Evolutionary conservation across 2,329 filamentous ascomycete species (phyloP).

Genomic region (Leptosphaerulina australis): DNA sequence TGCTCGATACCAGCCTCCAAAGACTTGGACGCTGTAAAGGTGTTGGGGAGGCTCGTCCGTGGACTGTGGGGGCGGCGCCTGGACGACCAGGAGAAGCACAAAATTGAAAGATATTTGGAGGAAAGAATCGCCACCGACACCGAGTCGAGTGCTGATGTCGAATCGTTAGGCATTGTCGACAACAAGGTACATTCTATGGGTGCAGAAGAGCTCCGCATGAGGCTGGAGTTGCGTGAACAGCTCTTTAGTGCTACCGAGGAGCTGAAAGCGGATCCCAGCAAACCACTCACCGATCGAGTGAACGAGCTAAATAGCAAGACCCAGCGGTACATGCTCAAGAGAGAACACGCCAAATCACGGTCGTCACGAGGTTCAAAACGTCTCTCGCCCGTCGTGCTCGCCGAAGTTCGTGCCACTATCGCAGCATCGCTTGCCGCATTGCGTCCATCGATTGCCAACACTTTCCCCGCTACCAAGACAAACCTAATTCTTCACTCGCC

Average conservation of each 20-base stretch:
- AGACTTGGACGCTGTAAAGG: slow-evolving; percentile 27
- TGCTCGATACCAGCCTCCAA: slow-evolving; percentile 29
- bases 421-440: slow-evolving; percentile 55
- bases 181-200: slow-evolving; percentile 15
- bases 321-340: slow-evolving; percentile 22
- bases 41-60: slow-evolving; percentile 34
- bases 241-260: slow-evolving; percentile 17
- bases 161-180: slow-evolving; percentile 9
- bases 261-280: slow-evolving; percentile 18
- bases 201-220: slow-evolving; percentile 12
- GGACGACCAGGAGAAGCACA: slow-evolving; percentile 31
- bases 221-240: slow-evolving; percentile 13
- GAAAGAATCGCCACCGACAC: slow-evolving; percentile 17
- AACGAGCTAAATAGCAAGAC: slow-evolving; percentile 25
- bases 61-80: slow-evolving; percentile 33
- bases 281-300: slow-evolving; percentile 19
- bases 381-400: slow-evolving; percentile 36
- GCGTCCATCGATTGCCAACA: slow-evolving; percentile 47
- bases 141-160: neutral
- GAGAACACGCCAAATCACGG: slow-evolving; percentile 23
- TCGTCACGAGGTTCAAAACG: slow-evolving; percentile 19
- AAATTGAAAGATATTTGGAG: slow-evolving; percentile 29
- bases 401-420: slow-evolving; percentile 59
- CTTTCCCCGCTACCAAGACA: slow-evolving; percentile 58
- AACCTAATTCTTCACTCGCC: slow-evolving; percentile 67